Evolutionary conservation across 495 filamentous ascomycete species (phyloP), one percentile per base, ranked within the genome.

Genomic region (Aspergillus cavernicola): DNA sequence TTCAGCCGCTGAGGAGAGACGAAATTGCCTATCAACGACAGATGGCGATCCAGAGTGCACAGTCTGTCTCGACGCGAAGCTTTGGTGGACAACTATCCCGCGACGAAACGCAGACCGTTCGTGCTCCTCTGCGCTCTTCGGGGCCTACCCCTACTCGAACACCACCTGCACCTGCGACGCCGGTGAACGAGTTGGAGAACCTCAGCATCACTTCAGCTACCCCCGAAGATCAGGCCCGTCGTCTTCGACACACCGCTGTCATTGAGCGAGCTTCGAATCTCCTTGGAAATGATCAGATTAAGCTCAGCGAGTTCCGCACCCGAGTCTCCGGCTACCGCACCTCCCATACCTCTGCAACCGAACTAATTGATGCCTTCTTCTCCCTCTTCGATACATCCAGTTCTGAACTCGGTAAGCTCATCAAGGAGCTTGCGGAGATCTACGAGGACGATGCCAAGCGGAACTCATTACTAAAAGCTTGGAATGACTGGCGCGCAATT

Each of bases 401-500:
- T 10, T 73, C 77, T 2, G 88, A 96, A 32, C 75, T 99, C 0
- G 91, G 92, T 8, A 97, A 91, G 35, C 79, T 97, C 0, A 81
- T 97, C 58, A 89, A 91, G 40, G 95, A 97, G 59, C 84, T 96
- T 4, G 89, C 90, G 16, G 95, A 97, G 4, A 86, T 97, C 18
- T 99, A 90, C 60, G 91, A 97, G 57, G 86, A 92, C 42, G 79
- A 85, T 36, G 62, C 60, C 10, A 97, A 96, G 62, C 81, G 79
- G 11, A 83, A 82, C 9, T 76, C 71, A 3, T 77, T 99, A 1
- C 80, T 88, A 2, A 86, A 82, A 57, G 85, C 91, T 4, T 97
- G 91, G 92, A 88, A 87, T 55, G 88, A 96, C 69, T 95, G 93
- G 89, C 89, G 87, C 12, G 91, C 89, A 9, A 89, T 92, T 61